Percentiles rank a stretch among this genome's conserved stretches.
phyloP scores from a whole-genome alignment of 805 yeast species.

The Barnettozyma botsteinii region DNA sequence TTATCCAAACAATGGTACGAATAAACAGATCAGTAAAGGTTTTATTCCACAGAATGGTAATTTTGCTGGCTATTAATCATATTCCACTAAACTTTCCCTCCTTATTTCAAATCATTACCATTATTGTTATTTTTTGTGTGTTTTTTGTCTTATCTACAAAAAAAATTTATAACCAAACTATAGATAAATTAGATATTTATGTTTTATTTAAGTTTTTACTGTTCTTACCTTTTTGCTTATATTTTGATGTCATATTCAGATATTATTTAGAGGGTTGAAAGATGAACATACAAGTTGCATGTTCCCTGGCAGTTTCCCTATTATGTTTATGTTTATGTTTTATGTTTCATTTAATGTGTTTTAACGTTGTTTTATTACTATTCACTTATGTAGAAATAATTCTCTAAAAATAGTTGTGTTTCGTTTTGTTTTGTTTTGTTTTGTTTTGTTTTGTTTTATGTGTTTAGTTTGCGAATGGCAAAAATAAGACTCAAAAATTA shows the following conservation, averaged over 20 bases:
- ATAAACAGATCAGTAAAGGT: not conserved
- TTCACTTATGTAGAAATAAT: not conserved
- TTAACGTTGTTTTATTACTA: not conserved
- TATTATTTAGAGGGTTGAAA: no score
- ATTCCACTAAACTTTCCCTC: not conserved
- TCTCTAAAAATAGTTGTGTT: not conserved
- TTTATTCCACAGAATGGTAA: not conserved
- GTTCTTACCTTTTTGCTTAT: no score
- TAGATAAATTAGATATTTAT: not conserved
- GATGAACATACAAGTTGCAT: no score
- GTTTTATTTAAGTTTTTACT: no score
- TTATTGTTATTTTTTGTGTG: not conserved
- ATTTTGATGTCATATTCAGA: no score
- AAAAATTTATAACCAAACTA: not conserved
- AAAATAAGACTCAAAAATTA: no score
- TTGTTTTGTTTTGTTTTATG: no score
- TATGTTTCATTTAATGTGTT: not conserved
- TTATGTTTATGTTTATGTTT: not conserved
- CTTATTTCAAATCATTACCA: not conserved
- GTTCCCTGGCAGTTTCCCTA: no score
- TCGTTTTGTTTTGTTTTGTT: no score
- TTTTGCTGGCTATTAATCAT: not conserved
- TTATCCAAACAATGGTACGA: not conserved
- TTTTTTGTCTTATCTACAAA: not conserved
- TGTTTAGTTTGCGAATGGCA: no score